A percentile compares a stretch with the other conserved stretches of the same genome.
These are phyloP conservation scores for Jamesozyma gamospora DNA, from an alignment of 805 yeast genomes.

Conservation along the genomic window DNA sequence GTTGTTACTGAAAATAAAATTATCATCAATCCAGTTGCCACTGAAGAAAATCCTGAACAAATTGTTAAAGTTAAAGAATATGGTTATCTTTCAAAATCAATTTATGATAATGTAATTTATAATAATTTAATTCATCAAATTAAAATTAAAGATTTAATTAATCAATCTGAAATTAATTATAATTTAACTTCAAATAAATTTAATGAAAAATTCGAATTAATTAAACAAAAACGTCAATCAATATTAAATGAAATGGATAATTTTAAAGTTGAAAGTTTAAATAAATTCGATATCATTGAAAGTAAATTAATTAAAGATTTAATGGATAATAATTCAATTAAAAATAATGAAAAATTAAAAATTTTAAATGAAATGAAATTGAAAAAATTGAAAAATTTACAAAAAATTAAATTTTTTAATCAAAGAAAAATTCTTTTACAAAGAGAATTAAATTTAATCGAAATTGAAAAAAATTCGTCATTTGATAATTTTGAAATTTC, in stretches of 20 bases:
- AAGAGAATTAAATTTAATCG: constrained; percentile 20
- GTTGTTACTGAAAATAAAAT: background rate
- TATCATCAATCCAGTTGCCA: constrained; percentile 14
- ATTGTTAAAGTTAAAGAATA: constrained; percentile 19
- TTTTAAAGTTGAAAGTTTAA: constrained; percentile 15
- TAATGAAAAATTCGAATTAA: constrained; percentile 10
- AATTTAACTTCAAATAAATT: constrained; percentile 16
- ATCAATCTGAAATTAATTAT: constrained; percentile 10
- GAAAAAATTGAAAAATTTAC: constrained; percentile 18
- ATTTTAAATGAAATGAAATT: constrained; percentile 22
- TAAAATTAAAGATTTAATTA: constrained; percentile 12
- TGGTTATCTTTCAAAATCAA: constrained; percentile 22
- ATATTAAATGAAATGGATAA: constrained; percentile 16
- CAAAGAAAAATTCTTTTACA: constrained; percentile 18
- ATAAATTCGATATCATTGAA: constrained; percentile 20
- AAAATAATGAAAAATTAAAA: constrained; percentile 15
- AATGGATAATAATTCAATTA: constrained; percentile 16
- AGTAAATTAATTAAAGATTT: constrained; percentile 14
- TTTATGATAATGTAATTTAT: constrained; percentile 21
- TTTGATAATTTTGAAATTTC: constrained; percentile 15
- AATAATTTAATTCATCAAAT: constrained; percentile 15
- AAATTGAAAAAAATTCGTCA: constrained; percentile 12
- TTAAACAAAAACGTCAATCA: constrained; percentile 16
- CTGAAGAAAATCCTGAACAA: constrained; percentile 25
- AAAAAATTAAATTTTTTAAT: constrained; percentile 16